Evolutionary conservation across 1,284 basidiomycete genomes (phyloP).

Genomic region (Cystobasidiaceae sp.): DNA sequence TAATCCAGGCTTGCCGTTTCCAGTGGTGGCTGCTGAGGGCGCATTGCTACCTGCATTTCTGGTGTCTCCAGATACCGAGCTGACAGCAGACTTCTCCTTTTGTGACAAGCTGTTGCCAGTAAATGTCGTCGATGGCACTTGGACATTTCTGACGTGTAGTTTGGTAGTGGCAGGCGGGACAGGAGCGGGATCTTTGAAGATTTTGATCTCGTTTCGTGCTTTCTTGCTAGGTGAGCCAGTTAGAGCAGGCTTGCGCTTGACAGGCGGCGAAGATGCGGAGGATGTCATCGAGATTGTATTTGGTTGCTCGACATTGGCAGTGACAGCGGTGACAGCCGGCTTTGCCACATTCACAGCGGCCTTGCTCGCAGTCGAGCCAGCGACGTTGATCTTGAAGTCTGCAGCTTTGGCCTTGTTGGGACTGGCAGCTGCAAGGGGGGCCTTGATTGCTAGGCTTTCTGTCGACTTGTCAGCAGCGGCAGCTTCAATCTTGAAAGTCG

Average conservation of each 20-base stretch:
- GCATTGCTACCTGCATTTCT: background rate
- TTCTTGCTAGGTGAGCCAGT: background rate
- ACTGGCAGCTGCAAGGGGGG: background rate
- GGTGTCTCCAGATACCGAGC: too few relatives aligned
- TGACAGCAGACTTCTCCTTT: too few relatives aligned
- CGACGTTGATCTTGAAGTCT: background rate
- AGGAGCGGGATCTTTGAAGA: constrained; percentile 18
- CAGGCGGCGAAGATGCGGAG: too few relatives aligned
- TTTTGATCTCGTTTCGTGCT: constrained; percentile 18
- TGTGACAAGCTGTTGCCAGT: too few relatives aligned
- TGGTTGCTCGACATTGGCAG: background rate
- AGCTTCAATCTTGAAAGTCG: background rate
- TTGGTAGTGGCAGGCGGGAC: background rate
- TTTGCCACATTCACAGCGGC: background rate
- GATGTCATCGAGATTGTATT: background rate
- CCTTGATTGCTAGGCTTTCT: background rate
- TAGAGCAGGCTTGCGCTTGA: background rate
- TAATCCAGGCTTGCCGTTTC: background rate
- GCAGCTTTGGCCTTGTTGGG: background rate
- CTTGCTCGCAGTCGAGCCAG: background rate
- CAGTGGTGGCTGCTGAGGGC: background rate
- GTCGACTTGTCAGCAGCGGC: background rate
- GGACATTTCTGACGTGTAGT: too few relatives aligned
- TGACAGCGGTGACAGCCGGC: background rate
- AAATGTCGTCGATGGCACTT: too few relatives aligned